These are phyloP conservation scores for Passalora sequoiae DNA, from an alignment of 2,329 filamentous ascomycete species.

Conservation along the genomic window DNA sequence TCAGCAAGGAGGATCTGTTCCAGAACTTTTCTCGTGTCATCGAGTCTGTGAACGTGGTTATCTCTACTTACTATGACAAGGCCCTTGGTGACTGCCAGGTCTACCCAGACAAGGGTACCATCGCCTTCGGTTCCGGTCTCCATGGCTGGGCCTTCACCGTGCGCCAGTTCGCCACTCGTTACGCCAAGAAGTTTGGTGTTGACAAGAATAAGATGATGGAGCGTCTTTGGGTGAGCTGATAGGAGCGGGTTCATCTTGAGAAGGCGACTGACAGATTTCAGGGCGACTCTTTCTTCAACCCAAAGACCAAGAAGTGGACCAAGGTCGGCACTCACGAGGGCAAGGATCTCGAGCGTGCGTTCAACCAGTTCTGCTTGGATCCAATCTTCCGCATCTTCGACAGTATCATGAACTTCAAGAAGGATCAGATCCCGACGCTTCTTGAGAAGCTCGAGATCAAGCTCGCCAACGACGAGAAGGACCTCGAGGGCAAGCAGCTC, in stretches of 20 bases:
- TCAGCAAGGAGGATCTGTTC: conserved; percentile 98
- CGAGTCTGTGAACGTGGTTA: conserved; percentile 99
- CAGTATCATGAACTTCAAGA: conserved; percentile 98
- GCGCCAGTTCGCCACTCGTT: conserved; percentile 91
- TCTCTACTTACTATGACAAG: conserved; percentile 98
- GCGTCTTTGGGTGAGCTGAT: conserved; percentile 80
- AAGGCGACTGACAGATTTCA: conserved; percentile 22
- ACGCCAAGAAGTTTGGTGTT: conserved; percentile 99
- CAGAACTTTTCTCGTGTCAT: conserved; percentile 99
- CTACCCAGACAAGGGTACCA: conserved; percentile 94
- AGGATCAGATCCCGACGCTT: conserved; percentile 77
- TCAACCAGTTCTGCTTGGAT: conserved; percentile 99
- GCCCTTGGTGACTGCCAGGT: conserved; percentile 95
- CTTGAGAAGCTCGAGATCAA: conserved; percentile 94
- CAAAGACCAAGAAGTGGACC: conserved; percentile 99
- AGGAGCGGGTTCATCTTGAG: neutral
- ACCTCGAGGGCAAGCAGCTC: conserved; percentile 94
- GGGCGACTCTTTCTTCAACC: conserved; percentile 99
- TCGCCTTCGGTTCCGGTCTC: conserved; percentile 98
- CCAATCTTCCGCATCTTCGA: conserved; percentile 99
- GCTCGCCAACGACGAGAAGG: conserved; percentile 77
- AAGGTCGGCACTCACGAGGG: conserved; percentile 78
- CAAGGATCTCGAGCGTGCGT: conserved; percentile 90
- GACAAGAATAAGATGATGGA: conserved; percentile 99
- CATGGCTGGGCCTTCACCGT: conserved; percentile 99